Evolutionary conservation across 495 filamentous ascomycete species (phyloP).

Genomic region (Umbilicaria muhlenbergii): DNA sequence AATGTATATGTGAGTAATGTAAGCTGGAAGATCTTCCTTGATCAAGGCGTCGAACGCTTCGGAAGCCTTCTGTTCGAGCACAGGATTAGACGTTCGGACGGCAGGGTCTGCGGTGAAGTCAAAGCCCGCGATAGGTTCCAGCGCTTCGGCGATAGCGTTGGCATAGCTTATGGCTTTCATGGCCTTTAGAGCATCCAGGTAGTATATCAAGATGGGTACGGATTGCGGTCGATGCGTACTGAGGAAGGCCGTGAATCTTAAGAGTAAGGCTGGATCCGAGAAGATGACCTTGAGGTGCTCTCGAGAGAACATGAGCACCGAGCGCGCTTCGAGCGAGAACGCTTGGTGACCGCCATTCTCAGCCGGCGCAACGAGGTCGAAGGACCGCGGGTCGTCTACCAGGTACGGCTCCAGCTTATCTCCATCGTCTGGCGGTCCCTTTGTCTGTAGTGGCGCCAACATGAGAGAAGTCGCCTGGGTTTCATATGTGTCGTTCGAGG

Average conservation of each 20-base stretch:
- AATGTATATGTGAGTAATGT: conserved; percentile 46
- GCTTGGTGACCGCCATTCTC: neutral
- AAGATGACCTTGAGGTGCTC: conserved; percentile 45
- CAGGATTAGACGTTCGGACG: conserved; percentile 30
- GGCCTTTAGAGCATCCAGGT: conserved; percentile 49
- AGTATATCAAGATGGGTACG: conserved; percentile 47
- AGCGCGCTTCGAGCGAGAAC: conserved; percentile 35
- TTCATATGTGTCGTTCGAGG: conserved; percentile 11
- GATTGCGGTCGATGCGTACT: conserved; percentile 58
- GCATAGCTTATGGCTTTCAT: conserved; percentile 57
- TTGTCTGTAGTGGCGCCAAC: conserved; percentile 12
- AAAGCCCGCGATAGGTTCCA: conserved; percentile 30
- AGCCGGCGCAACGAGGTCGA: conserved; percentile 12
- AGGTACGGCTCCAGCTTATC: conserved; percentile 13
- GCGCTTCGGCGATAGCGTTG: conserved; percentile 41
- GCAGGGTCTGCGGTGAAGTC: conserved; percentile 28
- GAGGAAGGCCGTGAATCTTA: conserved; percentile 47
- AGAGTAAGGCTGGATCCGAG: conserved; percentile 50
- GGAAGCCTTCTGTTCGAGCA: conserved; percentile 41
- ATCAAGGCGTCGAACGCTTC: conserved; percentile 44
- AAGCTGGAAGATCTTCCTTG: conserved; percentile 53
- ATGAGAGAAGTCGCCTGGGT: conserved; percentile 9
- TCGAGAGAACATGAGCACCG: conserved; percentile 46
- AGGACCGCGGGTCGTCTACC: conserved; percentile 12
- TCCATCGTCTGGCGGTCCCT: conserved; percentile 9